phyloP scores from a whole-genome alignment of 345 rosid species.

The Kandelia obovata region DNA sequence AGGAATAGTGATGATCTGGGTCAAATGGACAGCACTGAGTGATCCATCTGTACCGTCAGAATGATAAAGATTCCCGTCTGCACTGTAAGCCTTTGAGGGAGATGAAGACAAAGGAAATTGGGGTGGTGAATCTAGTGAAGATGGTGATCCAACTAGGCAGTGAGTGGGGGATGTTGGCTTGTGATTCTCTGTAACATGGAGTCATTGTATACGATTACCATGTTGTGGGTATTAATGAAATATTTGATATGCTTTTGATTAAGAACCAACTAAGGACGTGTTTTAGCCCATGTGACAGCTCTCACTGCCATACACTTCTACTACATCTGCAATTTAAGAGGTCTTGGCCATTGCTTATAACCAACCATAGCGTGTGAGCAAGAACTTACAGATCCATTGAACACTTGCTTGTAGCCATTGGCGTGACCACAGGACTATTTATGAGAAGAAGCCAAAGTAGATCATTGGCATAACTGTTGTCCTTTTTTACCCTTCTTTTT shows the following conservation, averaged over 20 bases:
- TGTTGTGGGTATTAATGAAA: constrained; percentile 36
- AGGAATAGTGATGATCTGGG: constrained; percentile 20
- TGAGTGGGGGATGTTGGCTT: constrained; percentile 37
- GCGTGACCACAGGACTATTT: neutral
- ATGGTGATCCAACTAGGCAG: constrained; percentile 41
- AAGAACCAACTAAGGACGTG: constrained; percentile 9
- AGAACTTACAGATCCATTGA: neutral
- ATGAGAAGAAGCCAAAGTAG: no score
- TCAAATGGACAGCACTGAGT: constrained; percentile 48
- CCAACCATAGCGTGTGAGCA: neutral
- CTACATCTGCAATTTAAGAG: neutral
- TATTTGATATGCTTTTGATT: neutral
- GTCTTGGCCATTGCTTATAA: constrained; percentile 8
- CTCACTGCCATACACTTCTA: constrained; percentile 34
- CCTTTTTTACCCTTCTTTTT: no score
- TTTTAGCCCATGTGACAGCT: constrained; percentile 32
- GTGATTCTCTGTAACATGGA: constrained; percentile 41
- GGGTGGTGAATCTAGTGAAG: constrained; percentile 35
- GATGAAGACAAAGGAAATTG: constrained; percentile 49
- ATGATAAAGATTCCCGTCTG: constrained; percentile 42
- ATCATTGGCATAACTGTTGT: no score
- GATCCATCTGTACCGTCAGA: constrained; percentile 56
- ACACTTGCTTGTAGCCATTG: neutral
- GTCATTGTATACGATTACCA: constrained; percentile 24
- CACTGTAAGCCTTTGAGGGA: constrained; percentile 24